Evolutionary conservation across 306 rosid species (phyloP).

Genomic region (Acacia melanoxylon): DNA sequence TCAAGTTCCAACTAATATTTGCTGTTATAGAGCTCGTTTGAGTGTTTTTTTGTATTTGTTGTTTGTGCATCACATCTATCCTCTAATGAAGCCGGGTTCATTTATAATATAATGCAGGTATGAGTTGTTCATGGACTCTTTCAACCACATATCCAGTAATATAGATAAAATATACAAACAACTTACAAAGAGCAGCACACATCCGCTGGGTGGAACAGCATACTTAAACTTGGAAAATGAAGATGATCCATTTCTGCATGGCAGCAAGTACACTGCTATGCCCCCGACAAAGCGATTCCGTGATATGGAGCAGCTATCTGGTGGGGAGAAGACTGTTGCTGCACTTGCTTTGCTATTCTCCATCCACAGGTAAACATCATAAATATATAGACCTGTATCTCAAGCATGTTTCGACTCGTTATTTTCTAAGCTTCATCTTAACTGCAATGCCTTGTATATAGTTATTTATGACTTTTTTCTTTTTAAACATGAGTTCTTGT

Average conservation of each 20-base stretch:
- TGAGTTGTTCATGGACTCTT: conserved; percentile 87
- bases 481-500: not conserved
- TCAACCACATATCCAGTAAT: conserved; percentile 74
- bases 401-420: not conserved
- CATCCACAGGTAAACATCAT: conserved; percentile 72
- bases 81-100: conserved; percentile 31
- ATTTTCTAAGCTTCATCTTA: not conserved
- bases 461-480: not conserved
- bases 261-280: conserved; percentile 96
- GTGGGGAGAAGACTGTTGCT: conserved; percentile 98
- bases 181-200: conserved; percentile 87
- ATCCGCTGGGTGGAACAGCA: conserved; percentile 93
- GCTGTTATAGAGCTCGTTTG: not conserved
- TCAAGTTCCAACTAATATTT: not conserved
- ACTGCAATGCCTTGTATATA: not conserved
- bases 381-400: not conserved
- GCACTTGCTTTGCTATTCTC: conserved; percentile 94
- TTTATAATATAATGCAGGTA: conserved; percentile 56
- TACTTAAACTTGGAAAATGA: conserved; percentile 94
- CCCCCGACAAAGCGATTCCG: conserved; percentile 99
- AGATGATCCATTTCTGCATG: conserved; percentile 94
- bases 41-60: conserved; percentile 5
- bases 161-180: conserved; percentile 94
- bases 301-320: conserved; percentile 97
- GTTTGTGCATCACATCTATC: conserved; percentile 12